Conservation (phyloP, 176 grass and related monocot genomes). For the Carex kokanica region DNA sequence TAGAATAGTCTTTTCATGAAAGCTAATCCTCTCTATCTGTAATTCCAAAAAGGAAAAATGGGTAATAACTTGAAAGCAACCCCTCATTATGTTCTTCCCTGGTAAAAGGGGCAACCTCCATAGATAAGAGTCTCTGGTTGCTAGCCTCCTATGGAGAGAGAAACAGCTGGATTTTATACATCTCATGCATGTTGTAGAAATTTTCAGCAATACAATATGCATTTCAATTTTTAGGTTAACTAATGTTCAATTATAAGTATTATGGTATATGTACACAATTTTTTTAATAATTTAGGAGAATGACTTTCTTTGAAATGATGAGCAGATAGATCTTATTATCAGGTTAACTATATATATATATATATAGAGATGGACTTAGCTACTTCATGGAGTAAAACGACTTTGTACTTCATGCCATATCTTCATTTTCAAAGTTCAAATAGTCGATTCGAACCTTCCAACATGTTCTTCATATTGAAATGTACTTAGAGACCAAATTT, state of each 20-base stretch:
- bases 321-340: background rate
- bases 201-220: background rate
- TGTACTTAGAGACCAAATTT: no score
- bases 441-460: no score
- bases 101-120: slow-evolving; percentile 32
- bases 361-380: no score
- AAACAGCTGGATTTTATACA: slow-evolving; percentile 15
- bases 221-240: background rate
- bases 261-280: background rate
- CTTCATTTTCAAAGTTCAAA: no score
- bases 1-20: slow-evolving; percentile 9
- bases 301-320: background rate
- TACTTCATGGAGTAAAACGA: no score
- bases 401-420: no score
- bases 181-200: background rate
- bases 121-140: slow-evolving; percentile 23
- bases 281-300: background rate
- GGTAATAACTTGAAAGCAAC: slow-evolving; percentile 23
- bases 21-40: slow-evolving; percentile 6
- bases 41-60: slow-evolving; percentile 25
- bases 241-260: no score
- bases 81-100: slow-evolving; percentile 29
- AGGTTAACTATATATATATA: no score
- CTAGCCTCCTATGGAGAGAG: background rate
- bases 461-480: no score